Conservation (phyloP, 495 filamentous ascomycete species). For the Chaetomium tenue region DNA sequence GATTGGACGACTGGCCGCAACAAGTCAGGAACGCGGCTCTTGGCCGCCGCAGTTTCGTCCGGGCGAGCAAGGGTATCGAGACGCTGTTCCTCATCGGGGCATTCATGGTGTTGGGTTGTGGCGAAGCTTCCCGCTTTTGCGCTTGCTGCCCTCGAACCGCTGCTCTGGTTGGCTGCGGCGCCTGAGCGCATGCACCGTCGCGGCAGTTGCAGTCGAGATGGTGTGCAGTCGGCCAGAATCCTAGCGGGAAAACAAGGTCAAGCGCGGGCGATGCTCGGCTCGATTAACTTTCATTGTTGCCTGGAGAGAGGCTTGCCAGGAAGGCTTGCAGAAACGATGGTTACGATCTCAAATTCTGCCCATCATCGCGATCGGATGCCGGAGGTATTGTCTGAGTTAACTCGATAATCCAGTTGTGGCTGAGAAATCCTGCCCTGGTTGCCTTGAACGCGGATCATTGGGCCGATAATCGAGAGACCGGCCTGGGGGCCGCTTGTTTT, state of each 20-base stretch:
- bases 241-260: background rate
- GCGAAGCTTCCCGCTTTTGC: constrained; percentile 28
- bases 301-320: background rate
- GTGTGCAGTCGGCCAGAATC: constrained; percentile 15
- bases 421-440: background rate
- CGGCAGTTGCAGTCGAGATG: constrained; percentile 28
- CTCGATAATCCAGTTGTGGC: too few relatives aligned
- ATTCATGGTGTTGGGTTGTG: constrained; percentile 22
- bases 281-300: constrained; percentile 13
- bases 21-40: constrained; percentile 5
- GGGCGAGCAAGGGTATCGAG: background rate
- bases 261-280: constrained; percentile 3
- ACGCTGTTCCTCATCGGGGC: constrained; percentile 18
- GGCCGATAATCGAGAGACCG: background rate
- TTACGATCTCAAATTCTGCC: background rate
- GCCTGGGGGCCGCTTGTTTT: background rate
- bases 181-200: constrained; percentile 22
- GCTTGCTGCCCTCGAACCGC: background rate
- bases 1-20: background rate
- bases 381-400: too few relatives aligned
- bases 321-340: too few relatives aligned
- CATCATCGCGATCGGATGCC: background rate
- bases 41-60: constrained; percentile 2
- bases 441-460: background rate
- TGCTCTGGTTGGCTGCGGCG: constrained; percentile 25